Evolutionary conservation across 2,329 filamentous ascomycete genomes (phyloP).

Genomic region (Phialophora verrucosa): DNA sequence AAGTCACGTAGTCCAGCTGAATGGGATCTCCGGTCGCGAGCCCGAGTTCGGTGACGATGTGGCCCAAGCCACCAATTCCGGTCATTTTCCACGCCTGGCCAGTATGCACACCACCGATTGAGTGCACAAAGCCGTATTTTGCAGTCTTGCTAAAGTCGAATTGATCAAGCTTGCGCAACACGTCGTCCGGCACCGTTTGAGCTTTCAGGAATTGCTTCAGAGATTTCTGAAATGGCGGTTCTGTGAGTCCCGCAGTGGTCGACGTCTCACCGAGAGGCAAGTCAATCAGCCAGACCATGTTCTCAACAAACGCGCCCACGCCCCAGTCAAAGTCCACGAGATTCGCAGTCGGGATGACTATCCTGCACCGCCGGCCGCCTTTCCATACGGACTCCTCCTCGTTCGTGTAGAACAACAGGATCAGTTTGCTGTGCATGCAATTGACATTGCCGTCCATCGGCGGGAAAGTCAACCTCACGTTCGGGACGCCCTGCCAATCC

Average conservation of each 20-base stretch:
- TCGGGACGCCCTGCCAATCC: conserved; percentile 52
- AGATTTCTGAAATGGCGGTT: conserved; percentile 69
- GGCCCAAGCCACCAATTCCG: conserved; percentile 76
- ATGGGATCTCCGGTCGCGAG: conserved; percentile 55
- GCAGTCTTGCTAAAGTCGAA: conserved; percentile 82
- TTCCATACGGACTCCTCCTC: not conserved
- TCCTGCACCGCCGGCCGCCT: conserved; percentile 52
- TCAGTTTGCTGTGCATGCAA: conserved; percentile 93
- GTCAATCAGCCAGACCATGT: conserved; percentile 92
- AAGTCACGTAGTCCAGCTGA: conserved; percentile 53
- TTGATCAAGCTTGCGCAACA: conserved; percentile 70
- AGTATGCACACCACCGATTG: conserved; percentile 67
- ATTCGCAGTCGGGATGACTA: conserved; percentile 88
- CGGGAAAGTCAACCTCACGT: conserved; percentile 77
- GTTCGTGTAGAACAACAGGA: conserved; percentile 76
- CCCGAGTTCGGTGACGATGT: conserved; percentile 68
- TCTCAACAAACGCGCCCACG: conserved; percentile 80
- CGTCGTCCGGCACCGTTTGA: conserved; percentile 66
- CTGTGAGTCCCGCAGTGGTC: conserved; percentile 43
- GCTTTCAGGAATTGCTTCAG: conserved; percentile 72
- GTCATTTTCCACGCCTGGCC: conserved; percentile 58
- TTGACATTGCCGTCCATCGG: conserved; percentile 72
- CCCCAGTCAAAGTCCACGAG: conserved; percentile 88
- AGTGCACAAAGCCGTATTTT: conserved; percentile 80
- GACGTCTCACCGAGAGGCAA: conserved; percentile 61